Conservation (phyloP, 1,139 yeast species). For the Candida albicans region DNA sequence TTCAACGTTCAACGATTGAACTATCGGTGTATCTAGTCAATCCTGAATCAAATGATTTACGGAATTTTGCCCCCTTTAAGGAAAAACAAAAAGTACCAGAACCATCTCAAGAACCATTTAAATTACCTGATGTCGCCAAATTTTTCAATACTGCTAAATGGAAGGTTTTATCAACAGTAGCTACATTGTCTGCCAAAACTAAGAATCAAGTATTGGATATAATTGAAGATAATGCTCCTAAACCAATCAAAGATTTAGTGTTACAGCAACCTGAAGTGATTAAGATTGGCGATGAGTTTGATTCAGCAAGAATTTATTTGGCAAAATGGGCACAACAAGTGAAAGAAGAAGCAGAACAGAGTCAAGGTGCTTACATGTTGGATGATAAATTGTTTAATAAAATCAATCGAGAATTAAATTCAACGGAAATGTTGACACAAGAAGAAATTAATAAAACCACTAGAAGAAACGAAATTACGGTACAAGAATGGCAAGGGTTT, state of each 20-base stretch:
- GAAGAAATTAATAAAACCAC: conserved; percentile 61
- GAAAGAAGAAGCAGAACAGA: conserved; percentile 85
- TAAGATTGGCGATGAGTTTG: conserved; percentile 84
- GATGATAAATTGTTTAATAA: conserved; percentile 60
- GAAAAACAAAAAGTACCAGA: conserved; percentile 21
- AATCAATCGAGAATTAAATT: conserved; percentile 69
- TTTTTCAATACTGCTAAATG: conserved; percentile 73
- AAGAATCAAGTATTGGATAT: conserved; percentile 58
- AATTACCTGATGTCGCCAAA: conserved; percentile 44
- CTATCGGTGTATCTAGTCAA: conserved; percentile 72
- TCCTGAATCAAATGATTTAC: conserved; percentile 75
- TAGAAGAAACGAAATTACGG: conserved; percentile 63
- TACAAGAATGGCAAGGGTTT: conserved; percentile 81
- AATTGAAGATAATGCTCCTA: conserved; percentile 66
- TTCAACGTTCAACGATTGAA: conserved; percentile 71
- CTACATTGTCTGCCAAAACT: conserved; percentile 74
- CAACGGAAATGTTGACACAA: conserved; percentile 55
- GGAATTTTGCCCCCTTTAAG: conserved; percentile 68
- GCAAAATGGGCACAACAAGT: conserved; percentile 98
- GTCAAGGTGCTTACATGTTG: conserved; percentile 58
- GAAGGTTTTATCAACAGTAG: conserved; percentile 82
- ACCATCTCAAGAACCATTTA: conserved; percentile 16
- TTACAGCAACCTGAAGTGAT: conserved; percentile 72
- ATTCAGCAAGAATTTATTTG: conserved; percentile 83
- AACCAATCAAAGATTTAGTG: conserved; percentile 61